A percentile compares a stretch with the other conserved stretches of the same genome.
Conservation (phyloP, 2,329 filamentous ascomycete species). For the Ceratocystis lukuohia region DNA sequence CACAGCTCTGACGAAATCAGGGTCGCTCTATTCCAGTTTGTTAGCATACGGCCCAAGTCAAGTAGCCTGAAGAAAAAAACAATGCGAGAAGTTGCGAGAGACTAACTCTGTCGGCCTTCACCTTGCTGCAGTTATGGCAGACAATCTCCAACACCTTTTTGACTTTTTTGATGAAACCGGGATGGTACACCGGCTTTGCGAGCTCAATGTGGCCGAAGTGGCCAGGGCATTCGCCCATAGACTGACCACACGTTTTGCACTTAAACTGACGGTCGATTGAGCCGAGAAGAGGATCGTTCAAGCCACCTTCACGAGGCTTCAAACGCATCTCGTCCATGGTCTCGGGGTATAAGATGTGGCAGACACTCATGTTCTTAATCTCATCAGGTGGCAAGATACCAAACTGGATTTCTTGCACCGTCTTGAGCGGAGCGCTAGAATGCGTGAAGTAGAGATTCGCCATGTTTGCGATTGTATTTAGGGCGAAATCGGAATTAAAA, state of each 20-base stretch:
- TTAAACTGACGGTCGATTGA: constrained; percentile 93
- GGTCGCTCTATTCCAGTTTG: constrained; percentile 52
- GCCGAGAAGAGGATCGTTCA: constrained; percentile 91
- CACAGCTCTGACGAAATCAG: constrained; percentile 70
- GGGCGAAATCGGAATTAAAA: constrained; percentile 18
- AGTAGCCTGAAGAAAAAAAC: background rate
- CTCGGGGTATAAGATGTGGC: constrained; percentile 93
- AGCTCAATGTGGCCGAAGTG: constrained; percentile 99
- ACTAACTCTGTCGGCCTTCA: constrained; percentile 97
- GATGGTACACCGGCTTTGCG: constrained; percentile 86
- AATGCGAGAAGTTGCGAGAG: constrained; percentile 27
- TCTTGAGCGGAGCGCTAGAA: constrained; percentile 91
- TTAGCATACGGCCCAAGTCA: constrained; percentile 38
- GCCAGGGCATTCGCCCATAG: constrained; percentile 89
- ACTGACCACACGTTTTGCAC: constrained; percentile 91
- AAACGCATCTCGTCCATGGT: constrained; percentile 96
- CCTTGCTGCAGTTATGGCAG: constrained; percentile 97
- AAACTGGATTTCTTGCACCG: constrained; percentile 98
- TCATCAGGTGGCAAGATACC: constrained; percentile 94
- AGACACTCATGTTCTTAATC: constrained; percentile 97
- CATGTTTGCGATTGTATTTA: constrained; percentile 47
- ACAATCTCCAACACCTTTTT: constrained; percentile 99
- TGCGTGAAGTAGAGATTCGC: constrained; percentile 82
- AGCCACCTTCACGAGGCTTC: constrained; percentile 76
- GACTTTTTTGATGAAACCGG: constrained; percentile 95